Percentiles rank a stretch among this genome's conserved stretches.
phyloP scores from a whole-genome alignment of 1,139 yeast species.

The Scheffersomyces parashehatae region DNA sequence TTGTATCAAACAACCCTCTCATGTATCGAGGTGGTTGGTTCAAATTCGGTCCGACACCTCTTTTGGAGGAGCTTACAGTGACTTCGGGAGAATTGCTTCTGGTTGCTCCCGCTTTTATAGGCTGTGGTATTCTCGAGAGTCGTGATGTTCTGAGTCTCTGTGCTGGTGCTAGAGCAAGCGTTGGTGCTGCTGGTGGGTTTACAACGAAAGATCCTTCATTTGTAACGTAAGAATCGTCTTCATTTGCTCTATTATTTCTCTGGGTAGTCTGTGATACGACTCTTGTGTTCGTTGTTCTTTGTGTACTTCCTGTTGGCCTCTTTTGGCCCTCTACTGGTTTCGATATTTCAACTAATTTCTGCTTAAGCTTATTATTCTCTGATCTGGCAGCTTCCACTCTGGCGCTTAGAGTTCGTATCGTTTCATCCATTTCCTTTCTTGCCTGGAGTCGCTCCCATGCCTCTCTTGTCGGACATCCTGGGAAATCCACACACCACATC shows the following conservation, averaged over 20 bases:
- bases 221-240: conserved; percentile 22
- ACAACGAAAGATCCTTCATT: conserved; percentile 26
- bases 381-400: conserved; percentile 22
- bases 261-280: conserved; percentile 2
- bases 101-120: conserved; percentile 6
- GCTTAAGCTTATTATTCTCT: conserved; percentile 29
- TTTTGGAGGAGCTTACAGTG: neutral
- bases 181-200: conserved; percentile 19
- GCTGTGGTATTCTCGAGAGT: conserved; percentile 15
- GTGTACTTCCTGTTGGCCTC: neutral
- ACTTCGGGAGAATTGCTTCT: conserved; percentile 3
- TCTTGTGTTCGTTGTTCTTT: conserved; percentile 2
- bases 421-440: conserved; percentile 26
- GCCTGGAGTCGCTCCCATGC: conserved; percentile 34
- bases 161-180: neutral
- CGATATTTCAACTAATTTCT: conserved; percentile 15
- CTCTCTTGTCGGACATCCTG: conserved; percentile 39
- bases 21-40: conserved; percentile 48
- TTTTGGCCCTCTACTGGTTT: conserved; percentile 1
- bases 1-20: conserved; percentile 38
- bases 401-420: conserved; percentile 22
- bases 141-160: conserved; percentile 1
- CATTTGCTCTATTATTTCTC: neutral
- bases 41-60: conserved; percentile 33
- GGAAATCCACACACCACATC: conserved; percentile 67